Conservation (phyloP, 2,329 filamentous ascomycete genomes). For the Fusarium nelsonii region DNA sequence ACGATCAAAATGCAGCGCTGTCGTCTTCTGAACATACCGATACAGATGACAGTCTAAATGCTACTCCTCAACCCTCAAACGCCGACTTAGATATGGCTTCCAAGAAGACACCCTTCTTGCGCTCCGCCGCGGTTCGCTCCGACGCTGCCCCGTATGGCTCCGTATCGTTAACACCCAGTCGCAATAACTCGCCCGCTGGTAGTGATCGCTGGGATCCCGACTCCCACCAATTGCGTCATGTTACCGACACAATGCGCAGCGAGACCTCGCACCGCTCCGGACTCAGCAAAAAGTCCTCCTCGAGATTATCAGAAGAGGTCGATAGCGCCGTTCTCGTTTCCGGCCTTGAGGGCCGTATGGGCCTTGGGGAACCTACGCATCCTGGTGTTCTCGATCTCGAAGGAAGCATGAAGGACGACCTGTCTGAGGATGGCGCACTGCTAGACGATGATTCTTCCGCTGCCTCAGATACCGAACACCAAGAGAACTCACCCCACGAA, state of each 20-base stretch:
- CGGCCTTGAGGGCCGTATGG: constrained; percentile 66
- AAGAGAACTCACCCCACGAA: constrained; percentile 80
- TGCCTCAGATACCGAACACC: constrained; percentile 63
- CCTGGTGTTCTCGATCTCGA: constrained; percentile 60
- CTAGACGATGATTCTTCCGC: constrained; percentile 56
- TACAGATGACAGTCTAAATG: constrained; percentile 43
- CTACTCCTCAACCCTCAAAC: constrained; percentile 36
- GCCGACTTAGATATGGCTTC: constrained; percentile 51
- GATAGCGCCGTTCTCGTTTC: constrained; percentile 64
- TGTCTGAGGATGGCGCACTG: constrained; percentile 53
- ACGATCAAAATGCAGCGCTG: constrained; percentile 27
- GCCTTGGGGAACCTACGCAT: constrained; percentile 62
- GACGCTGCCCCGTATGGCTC: constrained; percentile 56
- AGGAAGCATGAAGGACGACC: constrained; percentile 57
- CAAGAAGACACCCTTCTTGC: constrained; percentile 55
- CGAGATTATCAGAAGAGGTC: constrained; percentile 62
- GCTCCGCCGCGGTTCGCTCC: constrained; percentile 46
- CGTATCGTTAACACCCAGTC: constrained; percentile 53
- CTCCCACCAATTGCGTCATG: constrained; percentile 52
- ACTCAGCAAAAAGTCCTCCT: constrained; percentile 50
- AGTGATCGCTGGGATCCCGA: constrained; percentile 51
- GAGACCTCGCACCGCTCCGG: constrained; percentile 51
- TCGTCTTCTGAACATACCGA: constrained; percentile 15
- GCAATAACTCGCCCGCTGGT: constrained; percentile 53
- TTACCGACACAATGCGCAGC: constrained; percentile 52